Evolutionary conservation across 306 rosid species (phyloP).

Genomic region (Dalbergia oliveri): DNA sequence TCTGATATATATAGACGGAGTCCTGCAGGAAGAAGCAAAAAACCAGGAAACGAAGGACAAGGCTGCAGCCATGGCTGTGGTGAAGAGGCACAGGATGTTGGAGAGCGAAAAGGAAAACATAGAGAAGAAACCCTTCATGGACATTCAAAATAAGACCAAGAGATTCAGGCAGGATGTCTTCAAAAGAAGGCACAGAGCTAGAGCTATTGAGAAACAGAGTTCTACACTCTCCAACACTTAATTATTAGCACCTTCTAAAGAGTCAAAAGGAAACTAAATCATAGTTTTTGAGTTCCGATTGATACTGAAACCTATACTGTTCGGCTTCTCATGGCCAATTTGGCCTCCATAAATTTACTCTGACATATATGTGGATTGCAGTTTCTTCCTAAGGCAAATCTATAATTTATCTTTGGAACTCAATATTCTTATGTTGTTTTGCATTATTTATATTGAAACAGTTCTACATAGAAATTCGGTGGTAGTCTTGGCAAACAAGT

Average conservation of each 20-base stretch:
- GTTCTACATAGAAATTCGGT: not conserved
- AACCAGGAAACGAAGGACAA: slow-evolving; percentile 62
- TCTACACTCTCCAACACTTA: slow-evolving; percentile 43
- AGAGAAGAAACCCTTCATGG: slow-evolving; percentile 82
- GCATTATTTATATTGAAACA: slow-evolving; percentile 5
- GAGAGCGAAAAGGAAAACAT: slow-evolving; percentile 78
- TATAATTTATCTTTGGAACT: slow-evolving; percentile 32
- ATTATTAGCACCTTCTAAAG: not conserved
- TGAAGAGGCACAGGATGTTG: slow-evolving; percentile 78
- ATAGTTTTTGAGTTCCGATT: slow-evolving; percentile 27
- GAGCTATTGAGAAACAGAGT: slow-evolving; percentile 56
- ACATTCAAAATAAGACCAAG: slow-evolving; percentile 82
- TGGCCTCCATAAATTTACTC: slow-evolving; percentile 27
- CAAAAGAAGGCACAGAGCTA: slow-evolving; percentile 90
- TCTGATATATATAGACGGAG: slow-evolving; percentile 21
- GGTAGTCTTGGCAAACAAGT: slow-evolving; percentile 20
- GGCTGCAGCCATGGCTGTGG: slow-evolving; percentile 71
- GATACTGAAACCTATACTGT: slow-evolving; percentile 29
- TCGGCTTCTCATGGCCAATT: slow-evolving; percentile 34
- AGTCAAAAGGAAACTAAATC: slow-evolving; percentile 18
- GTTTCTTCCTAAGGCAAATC: slow-evolving; percentile 35
- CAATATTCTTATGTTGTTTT: slow-evolving; percentile 4
- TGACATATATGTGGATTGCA: slow-evolving; percentile 37
- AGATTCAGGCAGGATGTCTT: slow-evolving; percentile 92
- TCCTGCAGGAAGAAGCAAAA: slow-evolving; percentile 73